A percentile compares a stretch with the other conserved stretches of the same genome.
Conservation (phyloP, 257 asterid species). For the Plectranthus barbatus region DNA sequence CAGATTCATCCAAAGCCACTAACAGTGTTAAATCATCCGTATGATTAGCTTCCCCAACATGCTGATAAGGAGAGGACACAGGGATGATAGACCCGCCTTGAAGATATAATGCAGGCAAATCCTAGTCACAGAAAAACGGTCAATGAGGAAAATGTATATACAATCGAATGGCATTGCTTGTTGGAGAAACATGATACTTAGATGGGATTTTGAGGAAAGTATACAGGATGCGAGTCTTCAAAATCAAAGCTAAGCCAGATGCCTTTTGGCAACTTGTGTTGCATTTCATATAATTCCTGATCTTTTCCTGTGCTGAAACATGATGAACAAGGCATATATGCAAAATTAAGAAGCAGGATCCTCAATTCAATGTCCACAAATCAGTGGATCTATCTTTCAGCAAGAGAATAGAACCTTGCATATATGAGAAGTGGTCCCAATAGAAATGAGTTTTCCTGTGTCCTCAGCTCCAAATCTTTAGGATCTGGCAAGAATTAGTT, state of each 20-base stretch:
- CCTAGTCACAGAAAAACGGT: slow-evolving; percentile 38
- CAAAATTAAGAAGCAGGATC: background rate
- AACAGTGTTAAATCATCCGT: slow-evolving; percentile 65
- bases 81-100: slow-evolving; percentile 91
- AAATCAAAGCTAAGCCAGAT: slow-evolving; percentile 79
- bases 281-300: slow-evolving; percentile 42
- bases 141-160: slow-evolving; percentile 1
- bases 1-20: slow-evolving; percentile 73
- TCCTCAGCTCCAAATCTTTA: slow-evolving; percentile 62
- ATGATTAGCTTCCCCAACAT: slow-evolving; percentile 66
- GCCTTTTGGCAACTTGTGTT: slow-evolving; percentile 74
- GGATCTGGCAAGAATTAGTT: slow-evolving; percentile 51
- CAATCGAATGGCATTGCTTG: background rate
- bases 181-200: background rate
- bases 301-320: slow-evolving; percentile 56
- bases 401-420: slow-evolving; percentile 52
- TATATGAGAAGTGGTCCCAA: slow-evolving; percentile 82
- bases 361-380: background rate
- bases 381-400: background rate
- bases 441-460: slow-evolving; percentile 76
- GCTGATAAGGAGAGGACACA: slow-evolving; percentile 50
- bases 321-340: slow-evolving; percentile 3
- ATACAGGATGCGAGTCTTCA: slow-evolving; percentile 91
- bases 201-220: slow-evolving; percentile 10
- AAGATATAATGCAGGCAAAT: slow-evolving; percentile 78